Percentiles rank a stretch among this genome's conserved stretches.
Evolutionary conservation across 768 basidiomycete species (phyloP).

Genomic region (Calocybe indica): DNA sequence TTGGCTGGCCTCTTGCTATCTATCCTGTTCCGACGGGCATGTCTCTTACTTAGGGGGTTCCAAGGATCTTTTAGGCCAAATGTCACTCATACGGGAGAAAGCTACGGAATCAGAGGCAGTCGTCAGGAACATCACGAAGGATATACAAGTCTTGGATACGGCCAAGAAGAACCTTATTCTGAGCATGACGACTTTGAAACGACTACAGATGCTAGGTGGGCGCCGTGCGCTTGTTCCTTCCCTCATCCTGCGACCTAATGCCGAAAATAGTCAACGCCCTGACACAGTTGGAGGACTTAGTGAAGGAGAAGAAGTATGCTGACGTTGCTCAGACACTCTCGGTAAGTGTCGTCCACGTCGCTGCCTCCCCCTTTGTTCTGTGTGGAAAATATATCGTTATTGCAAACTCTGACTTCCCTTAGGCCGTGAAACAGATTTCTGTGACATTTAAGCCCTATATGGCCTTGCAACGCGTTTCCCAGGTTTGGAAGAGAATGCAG

Average conservation of each 20-base stretch:
- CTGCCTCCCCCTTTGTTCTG: neutral
- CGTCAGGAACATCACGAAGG: slow-evolving; percentile 90
- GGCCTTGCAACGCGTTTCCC: slow-evolving; percentile 69
- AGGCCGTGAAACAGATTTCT: slow-evolving; percentile 89
- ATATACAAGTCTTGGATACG: slow-evolving; percentile 90
- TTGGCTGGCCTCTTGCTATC: neutral
- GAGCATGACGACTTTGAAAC: slow-evolving; percentile 85
- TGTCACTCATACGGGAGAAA: slow-evolving; percentile 94
- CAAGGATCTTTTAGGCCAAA: slow-evolving; percentile 90
- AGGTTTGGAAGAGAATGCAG: slow-evolving; percentile 74
- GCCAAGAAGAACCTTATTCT: slow-evolving; percentile 90
- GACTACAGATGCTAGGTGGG: slow-evolving; percentile 92
- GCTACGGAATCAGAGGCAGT: slow-evolving; percentile 96
- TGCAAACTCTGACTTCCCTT: slow-evolving; percentile 2
- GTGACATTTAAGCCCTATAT: slow-evolving; percentile 74
- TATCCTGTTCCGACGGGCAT: neutral
- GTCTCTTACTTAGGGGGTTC: slow-evolving; percentile 5
- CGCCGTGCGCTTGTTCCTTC: slow-evolving; percentile 2
- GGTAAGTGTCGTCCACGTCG: slow-evolving; percentile 27
- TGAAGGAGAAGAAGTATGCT: slow-evolving; percentile 72
- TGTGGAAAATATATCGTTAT: neutral
- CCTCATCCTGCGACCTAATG: neutral
- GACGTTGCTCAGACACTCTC: slow-evolving; percentile 82
- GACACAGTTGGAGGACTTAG: slow-evolving; percentile 71
- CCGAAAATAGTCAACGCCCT: slow-evolving; percentile 64